Percentiles rank a stretch among this genome's conserved stretches.
Conservation (phyloP, 129 eudicot species). For the Kitagawia praeruptora region DNA sequence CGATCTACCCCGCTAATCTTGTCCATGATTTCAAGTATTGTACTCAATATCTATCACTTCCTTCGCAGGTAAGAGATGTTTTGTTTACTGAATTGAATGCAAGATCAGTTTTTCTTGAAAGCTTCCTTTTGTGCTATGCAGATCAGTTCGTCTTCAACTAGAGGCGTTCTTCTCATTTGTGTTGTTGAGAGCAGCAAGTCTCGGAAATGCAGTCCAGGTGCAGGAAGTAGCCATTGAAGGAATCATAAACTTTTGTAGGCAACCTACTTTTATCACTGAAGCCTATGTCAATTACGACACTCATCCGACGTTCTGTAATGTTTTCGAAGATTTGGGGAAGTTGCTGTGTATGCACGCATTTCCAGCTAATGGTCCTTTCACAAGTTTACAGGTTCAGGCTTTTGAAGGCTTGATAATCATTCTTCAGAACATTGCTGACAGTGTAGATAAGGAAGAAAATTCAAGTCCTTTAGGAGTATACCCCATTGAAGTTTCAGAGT, state of each 20-base stretch:
- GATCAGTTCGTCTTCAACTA: slow-evolving; percentile 70
- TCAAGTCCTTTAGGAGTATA: slow-evolving; percentile 36
- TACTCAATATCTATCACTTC: slow-evolving; percentile 57
- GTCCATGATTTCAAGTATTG: slow-evolving; percentile 81
- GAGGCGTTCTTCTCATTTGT: slow-evolving; percentile 82
- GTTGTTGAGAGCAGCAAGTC: slow-evolving; percentile 38
- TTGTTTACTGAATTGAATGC: neutral
- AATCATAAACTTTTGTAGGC: slow-evolving; percentile 66
- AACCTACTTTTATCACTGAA: slow-evolving; percentile 63
- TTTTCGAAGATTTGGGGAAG: slow-evolving; percentile 65
- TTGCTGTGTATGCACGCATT: slow-evolving; percentile 70
- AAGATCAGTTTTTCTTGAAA: neutral
- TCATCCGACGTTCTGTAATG: slow-evolving; percentile 44
- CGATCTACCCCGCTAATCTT: slow-evolving; percentile 50
- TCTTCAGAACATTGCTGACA: slow-evolving; percentile 73
- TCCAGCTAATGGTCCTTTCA: slow-evolving; percentile 30
- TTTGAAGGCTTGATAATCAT: slow-evolving; percentile 65
- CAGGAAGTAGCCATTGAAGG: slow-evolving; percentile 86
- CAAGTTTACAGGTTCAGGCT: slow-evolving; percentile 71
- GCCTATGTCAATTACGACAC: slow-evolving; percentile 69
- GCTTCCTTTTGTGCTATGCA: slow-evolving; percentile 12
- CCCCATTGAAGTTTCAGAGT: slow-evolving; percentile 53
- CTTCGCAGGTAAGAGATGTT: slow-evolving; percentile 48
- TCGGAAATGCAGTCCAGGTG: slow-evolving; percentile 35
- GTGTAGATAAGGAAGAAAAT: slow-evolving; percentile 47